Percentiles rank a stretch among this genome's conserved stretches.
Conservation (phyloP, 2,329 filamentous ascomycete species). For the Penicillium sp. region DNA sequence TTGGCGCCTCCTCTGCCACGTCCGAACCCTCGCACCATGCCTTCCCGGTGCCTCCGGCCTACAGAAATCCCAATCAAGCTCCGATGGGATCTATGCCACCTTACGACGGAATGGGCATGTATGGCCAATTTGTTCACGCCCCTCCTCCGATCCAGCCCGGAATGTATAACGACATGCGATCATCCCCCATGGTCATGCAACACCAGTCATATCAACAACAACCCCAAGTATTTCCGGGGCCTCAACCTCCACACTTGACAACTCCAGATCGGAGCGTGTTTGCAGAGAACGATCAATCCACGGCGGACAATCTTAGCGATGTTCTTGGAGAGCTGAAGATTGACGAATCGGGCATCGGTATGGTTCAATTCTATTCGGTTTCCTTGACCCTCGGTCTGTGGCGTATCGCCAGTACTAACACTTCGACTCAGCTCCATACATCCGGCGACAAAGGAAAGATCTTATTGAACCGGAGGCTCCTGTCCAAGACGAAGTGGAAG, state of each 20-base stretch:
- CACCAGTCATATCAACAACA: constrained; percentile 40
- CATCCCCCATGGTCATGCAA: constrained; percentile 41
- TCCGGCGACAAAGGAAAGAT: constrained; percentile 67
- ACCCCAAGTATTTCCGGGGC: constrained; percentile 34
- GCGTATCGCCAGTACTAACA: neutral
- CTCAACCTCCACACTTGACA: constrained; percentile 37
- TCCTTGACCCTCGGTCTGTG: neutral
- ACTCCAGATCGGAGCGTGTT: constrained; percentile 54
- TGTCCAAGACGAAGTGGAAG: constrained; percentile 72
- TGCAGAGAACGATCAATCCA: constrained; percentile 68
- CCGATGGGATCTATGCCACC: constrained; percentile 48
- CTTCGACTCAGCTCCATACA: constrained; percentile 72
- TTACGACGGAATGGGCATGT: constrained; percentile 55
- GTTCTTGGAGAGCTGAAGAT: constrained; percentile 86
- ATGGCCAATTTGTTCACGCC: constrained; percentile 46
- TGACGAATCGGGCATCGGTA: constrained; percentile 84
- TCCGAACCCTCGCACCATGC: constrained; percentile 59
- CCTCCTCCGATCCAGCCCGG: constrained; percentile 36
- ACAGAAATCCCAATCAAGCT: constrained; percentile 57
- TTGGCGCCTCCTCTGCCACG: constrained; percentile 41
- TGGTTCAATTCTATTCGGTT: constrained; percentile 36
- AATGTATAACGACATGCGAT: constrained; percentile 40
- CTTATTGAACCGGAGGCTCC: constrained; percentile 60
- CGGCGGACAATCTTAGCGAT: constrained; percentile 75
- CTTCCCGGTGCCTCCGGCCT: constrained; percentile 58